Evolutionary conservation across 257 asterid species (phyloP).

Genomic region (Sherardia arvensis): DNA sequence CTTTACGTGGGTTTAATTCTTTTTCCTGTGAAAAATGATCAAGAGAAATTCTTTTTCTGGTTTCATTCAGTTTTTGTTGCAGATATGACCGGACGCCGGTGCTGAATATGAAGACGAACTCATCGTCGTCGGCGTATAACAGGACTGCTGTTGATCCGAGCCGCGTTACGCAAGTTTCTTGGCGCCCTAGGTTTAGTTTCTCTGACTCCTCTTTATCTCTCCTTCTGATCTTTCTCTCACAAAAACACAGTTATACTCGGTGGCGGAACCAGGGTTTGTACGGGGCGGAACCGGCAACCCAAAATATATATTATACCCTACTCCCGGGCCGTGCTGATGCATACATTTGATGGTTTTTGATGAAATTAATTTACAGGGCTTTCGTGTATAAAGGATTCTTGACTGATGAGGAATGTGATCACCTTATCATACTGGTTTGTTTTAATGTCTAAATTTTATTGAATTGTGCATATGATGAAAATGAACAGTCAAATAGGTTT

Average conservation of each 20-base stretch:
- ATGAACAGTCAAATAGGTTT: no score
- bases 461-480: conserved; percentile 22
- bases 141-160: conserved; percentile 58
- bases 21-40: neutral
- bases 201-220: no score
- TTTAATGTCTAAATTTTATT: neutral
- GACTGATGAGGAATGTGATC: conserved; percentile 74
- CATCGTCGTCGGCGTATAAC: conserved; percentile 31
- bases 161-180: conserved; percentile 65
- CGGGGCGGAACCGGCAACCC: no score
- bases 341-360: neutral
- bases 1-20: no score
- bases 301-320: no score
- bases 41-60: conserved; percentile 23
- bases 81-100: conserved; percentile 43
- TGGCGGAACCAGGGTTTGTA: no score
- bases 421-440: conserved; percentile 63
- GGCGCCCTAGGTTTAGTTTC: conserved; percentile 79
- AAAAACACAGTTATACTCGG: no score
- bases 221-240: neutral
- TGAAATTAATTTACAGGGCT: conserved; percentile 51
- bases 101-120: conserved; percentile 32
- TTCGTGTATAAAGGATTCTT: conserved; percentile 59
- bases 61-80: neutral
- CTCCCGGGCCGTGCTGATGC: no score